Conservation (phyloP, 495 filamentous ascomycete species). For the Mycothermus thermophilus region DNA sequence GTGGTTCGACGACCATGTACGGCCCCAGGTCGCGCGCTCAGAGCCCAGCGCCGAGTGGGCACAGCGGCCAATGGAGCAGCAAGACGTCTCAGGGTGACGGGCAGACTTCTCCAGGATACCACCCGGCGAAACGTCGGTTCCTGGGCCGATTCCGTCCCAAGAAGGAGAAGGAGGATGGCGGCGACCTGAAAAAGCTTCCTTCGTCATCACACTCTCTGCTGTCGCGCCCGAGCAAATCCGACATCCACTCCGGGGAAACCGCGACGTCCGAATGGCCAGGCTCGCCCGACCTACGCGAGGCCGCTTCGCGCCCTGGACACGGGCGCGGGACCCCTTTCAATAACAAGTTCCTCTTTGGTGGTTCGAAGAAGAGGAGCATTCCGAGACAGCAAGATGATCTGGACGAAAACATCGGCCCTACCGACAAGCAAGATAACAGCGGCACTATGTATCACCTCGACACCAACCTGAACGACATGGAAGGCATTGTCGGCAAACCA, state of each 20-base stretch:
- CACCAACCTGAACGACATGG: slow-evolving; percentile 70
- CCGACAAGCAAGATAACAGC: slow-evolving; percentile 28
- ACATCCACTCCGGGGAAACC: slow-evolving; percentile 34
- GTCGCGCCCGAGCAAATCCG: slow-evolving; percentile 33
- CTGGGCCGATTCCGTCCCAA: slow-evolving; percentile 47
- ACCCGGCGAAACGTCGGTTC: slow-evolving; percentile 46
- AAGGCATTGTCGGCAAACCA: slow-evolving; percentile 63
- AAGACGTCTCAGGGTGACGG: slow-evolving; percentile 34
- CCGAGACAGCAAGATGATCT: slow-evolving; percentile 28
- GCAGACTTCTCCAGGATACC: slow-evolving; percentile 44
- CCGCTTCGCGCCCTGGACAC: slow-evolving; percentile 21
- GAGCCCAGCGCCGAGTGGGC: slow-evolving; percentile 62
- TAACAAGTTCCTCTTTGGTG: slow-evolving; percentile 40
- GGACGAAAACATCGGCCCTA: slow-evolving; percentile 34
- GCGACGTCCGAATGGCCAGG: slow-evolving; percentile 33
- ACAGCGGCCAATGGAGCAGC: slow-evolving; percentile 38
- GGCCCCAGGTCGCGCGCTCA: slow-evolving; percentile 43
- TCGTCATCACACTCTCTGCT: slow-evolving; percentile 40
- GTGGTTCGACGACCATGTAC: slow-evolving; percentile 26
- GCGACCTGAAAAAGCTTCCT: slow-evolving; percentile 39
- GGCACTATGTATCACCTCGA: slow-evolving; percentile 54
- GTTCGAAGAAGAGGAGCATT: slow-evolving; percentile 31
- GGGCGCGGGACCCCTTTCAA: slow-evolving; percentile 45
- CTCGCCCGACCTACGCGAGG: slow-evolving; percentile 23
- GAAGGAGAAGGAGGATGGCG: slow-evolving; percentile 44